These are phyloP conservation scores for Rosa lucieae DNA, from an alignment of 306 rosid species.

Conservation along the genomic window DNA sequence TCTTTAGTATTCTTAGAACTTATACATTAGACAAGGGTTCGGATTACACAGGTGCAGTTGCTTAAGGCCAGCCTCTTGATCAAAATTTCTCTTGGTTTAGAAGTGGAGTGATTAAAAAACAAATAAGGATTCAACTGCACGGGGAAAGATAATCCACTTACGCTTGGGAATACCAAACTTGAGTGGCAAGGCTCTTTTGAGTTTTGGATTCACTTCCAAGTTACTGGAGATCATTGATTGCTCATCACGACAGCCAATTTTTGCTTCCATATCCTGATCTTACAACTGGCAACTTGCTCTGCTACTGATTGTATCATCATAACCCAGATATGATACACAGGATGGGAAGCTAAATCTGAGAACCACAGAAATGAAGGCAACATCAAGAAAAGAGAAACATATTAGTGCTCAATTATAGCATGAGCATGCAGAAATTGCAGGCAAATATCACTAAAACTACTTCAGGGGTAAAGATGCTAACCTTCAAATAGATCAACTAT, in stretches of 20 bases:
- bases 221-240: background rate
- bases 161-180: background rate
- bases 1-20: background rate
- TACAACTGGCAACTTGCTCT: background rate
- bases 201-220: background rate
- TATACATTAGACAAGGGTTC: background rate
- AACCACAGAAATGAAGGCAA: background rate
- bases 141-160: background rate
- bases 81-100: background rate
- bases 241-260: background rate
- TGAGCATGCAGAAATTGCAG: background rate
- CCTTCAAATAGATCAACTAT: background rate
- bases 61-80: background rate
- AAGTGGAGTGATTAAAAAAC: background rate
- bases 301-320: background rate
- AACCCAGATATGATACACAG: background rate
- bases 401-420: background rate
- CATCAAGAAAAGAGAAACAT: background rate
- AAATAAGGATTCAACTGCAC: background rate
- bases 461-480: background rate
- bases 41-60: background rate
- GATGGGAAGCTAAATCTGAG: background rate
- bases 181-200: background rate
- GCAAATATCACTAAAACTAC: background rate
- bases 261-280: background rate